A percentile compares a stretch with the other conserved stretches of the same genome.
phyloP scores from a whole-genome alignment of 2,329 filamentous ascomycete genomes.

The Exophiala sideris region DNA sequence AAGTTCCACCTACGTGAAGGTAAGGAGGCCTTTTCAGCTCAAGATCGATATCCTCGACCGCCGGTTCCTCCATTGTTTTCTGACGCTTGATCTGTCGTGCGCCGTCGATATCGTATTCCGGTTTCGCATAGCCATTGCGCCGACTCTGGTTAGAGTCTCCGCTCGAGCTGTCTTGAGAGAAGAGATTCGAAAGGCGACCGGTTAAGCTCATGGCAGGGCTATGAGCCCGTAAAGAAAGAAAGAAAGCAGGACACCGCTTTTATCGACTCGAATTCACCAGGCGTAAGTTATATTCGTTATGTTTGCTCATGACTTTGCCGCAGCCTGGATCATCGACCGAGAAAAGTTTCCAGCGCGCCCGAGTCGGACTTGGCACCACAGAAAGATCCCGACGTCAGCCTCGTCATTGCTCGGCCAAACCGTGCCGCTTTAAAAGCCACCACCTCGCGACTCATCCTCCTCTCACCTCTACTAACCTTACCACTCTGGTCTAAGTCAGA shows the following conservation, averaged over 20 bases:
- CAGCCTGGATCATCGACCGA: too few relatives aligned
- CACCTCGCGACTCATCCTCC: too few relatives aligned
- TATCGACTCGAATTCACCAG: too few relatives aligned
- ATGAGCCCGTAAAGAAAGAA: conserved; percentile 12
- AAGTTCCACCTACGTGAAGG: conserved; percentile 52
- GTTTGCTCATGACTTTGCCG: too few relatives aligned
- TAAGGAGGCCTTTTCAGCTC: conserved; percentile 54
- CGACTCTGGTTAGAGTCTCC: conserved; percentile 11
- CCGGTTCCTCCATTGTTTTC: conserved; percentile 26
- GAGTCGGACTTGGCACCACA: too few relatives aligned
- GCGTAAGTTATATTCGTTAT: too few relatives aligned
- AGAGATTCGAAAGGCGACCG: conserved; percentile 52
- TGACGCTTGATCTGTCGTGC: conserved; percentile 28
- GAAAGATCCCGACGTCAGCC: too few relatives aligned
- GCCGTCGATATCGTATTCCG: conserved; percentile 29
- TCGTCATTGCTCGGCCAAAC: too few relatives aligned
- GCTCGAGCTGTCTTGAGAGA: conserved; percentile 42
- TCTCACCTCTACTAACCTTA: too few relatives aligned
- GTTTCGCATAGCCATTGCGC: conserved; percentile 31
- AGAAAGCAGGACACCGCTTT: not conserved
- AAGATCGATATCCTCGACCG: conserved; percentile 26
- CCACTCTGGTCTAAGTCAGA: too few relatives aligned
- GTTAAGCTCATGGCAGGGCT: conserved; percentile 55
- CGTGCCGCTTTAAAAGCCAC: too few relatives aligned
- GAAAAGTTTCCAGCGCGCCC: too few relatives aligned